Base-by-base conservation (phyloP, 2,329 filamentous ascomycete species). In the Alternaria triticina region DNA sequence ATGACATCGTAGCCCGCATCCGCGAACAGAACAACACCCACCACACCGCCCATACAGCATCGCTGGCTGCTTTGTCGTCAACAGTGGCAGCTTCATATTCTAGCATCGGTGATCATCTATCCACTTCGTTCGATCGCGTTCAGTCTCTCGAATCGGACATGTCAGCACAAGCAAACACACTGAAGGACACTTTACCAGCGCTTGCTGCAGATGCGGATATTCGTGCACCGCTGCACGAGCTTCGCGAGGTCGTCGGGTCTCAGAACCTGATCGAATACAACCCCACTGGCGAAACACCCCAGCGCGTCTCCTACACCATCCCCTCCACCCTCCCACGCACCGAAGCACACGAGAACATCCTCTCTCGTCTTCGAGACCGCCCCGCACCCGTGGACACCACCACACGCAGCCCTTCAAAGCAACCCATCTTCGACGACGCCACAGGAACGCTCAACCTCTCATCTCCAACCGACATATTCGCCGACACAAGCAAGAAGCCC, bases 1-100 rank as follows among this genome's bases (percentile, higher is more conserved):
- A 98, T 73, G 92, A 95, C 69, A 97, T 97, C 72, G 93, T 98
- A 43, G 87, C 90, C 30, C 89, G 92, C 30, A 94, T 96, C 54
- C 89, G 90, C 64, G 88, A 87, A 1, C 91, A 96, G 73, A 98
- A 97, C 77, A 88, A 90, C 28, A 84, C 85, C 17, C 93, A 97
- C 75, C 90, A 96, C 77, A 85, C 89, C 25, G 86, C 87, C 25
- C 92, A 96, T 67, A 80, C 85, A 2, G 78, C 84, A n/a, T 91
- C 89, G 1, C 82, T 97, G n/a, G 81, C 86, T 33, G 81, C 81
- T 10, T 84, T 97, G 30, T 88, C 90, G 0, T 83, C 80, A 17
- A 90, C 89, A 1, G 91, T 96, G 6, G 89, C 91, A 68, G 83
- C 88, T 54, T 94, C 92, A 0, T 94, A 95, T 75, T 83, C 83